These are phyloP conservation scores for Saccharomycopsis sp. DNA, from an alignment of 805 yeast genomes.

Conservation along the genomic window DNA sequence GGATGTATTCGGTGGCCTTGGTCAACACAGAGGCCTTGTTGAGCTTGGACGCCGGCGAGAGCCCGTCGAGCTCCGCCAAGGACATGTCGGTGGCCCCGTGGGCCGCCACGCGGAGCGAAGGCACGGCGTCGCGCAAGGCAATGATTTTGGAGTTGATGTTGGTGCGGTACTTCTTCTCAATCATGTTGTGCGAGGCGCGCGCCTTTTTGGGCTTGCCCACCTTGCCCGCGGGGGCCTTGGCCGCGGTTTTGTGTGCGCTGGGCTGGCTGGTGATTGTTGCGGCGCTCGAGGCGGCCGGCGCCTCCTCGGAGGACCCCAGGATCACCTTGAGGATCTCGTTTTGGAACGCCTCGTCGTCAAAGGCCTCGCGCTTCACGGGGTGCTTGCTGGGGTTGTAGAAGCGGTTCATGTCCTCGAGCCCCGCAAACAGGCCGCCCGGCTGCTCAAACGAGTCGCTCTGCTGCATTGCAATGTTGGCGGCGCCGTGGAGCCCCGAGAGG, in stretches of 20 bases:
- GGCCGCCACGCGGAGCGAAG: slow-evolving; percentile 60
- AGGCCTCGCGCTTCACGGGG: background rate
- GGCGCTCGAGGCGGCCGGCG: background rate
- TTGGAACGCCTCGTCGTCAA: background rate
- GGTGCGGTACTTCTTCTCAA: slow-evolving; percentile 74
- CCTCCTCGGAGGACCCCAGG: background rate
- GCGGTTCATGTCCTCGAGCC: background rate
- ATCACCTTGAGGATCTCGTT: background rate
- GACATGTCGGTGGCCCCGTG: slow-evolving; percentile 35
- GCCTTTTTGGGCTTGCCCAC: slow-evolving; percentile 42
- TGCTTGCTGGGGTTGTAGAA: background rate
- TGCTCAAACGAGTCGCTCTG: background rate
- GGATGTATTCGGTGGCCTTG: slow-evolving; percentile 75
- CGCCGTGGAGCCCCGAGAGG: background rate
- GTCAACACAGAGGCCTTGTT: slow-evolving; percentile 73
- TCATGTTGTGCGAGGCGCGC: slow-evolving; percentile 67
- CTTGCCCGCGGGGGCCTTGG: slow-evolving; percentile 19
- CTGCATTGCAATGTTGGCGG: background rate
- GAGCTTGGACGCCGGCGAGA: slow-evolving; percentile 66
- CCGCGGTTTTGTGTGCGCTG: background rate
- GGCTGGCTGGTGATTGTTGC: background rate
- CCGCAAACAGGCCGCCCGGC: too few species aligned
- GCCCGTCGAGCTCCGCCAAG: slow-evolving; percentile 58
- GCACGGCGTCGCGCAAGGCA: slow-evolving; percentile 70
- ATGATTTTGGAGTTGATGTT: slow-evolving; percentile 67